Conservation (phyloP, 2,329 filamentous ascomycete genomes). For the Grosmannia clavigera region DNA sequence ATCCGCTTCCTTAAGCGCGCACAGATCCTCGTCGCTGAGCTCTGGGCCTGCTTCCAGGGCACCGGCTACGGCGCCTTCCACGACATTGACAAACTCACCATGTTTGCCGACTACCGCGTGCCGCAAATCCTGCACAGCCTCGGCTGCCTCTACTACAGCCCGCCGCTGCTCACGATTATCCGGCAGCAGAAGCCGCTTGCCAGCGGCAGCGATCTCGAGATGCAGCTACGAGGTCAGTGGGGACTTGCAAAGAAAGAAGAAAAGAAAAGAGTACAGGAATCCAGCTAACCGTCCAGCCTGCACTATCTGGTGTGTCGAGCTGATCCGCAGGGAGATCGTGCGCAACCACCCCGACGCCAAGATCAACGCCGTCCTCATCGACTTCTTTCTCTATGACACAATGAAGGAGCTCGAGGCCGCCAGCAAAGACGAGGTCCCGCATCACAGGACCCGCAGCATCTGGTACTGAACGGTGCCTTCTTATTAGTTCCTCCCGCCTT, state of each 20-base stretch:
- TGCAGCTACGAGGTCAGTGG: conserved; percentile 66
- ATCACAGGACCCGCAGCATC: conserved; percentile 84
- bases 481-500: neutral
- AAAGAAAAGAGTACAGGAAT: too few species aligned
- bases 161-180: conserved; percentile 61
- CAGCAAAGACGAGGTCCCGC: conserved; percentile 53
- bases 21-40: conserved; percentile 88
- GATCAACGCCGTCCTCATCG: conserved; percentile 82
- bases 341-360: conserved; percentile 56
- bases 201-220: conserved; percentile 64
- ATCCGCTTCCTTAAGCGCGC: conserved; percentile 86
- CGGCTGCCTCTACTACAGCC: conserved; percentile 74
- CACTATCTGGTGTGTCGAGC: conserved; percentile 92
- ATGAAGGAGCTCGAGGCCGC: conserved; percentile 71
- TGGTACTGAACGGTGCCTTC: conserved; percentile 56
- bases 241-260: too few species aligned
- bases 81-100: conserved; percentile 92
- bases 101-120: conserved; percentile 97
- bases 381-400: conserved; percentile 93
- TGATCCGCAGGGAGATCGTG: conserved; percentile 72
- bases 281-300: conserved; percentile 43
- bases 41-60: conserved; percentile 93
- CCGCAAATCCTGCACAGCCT: conserved; percentile 83
- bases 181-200: conserved; percentile 51
- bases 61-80: conserved; percentile 65